These are phyloP conservation scores for Croton laevigatus DNA, from an alignment of 441 rosid species.

Conservation along the genomic window DNA sequence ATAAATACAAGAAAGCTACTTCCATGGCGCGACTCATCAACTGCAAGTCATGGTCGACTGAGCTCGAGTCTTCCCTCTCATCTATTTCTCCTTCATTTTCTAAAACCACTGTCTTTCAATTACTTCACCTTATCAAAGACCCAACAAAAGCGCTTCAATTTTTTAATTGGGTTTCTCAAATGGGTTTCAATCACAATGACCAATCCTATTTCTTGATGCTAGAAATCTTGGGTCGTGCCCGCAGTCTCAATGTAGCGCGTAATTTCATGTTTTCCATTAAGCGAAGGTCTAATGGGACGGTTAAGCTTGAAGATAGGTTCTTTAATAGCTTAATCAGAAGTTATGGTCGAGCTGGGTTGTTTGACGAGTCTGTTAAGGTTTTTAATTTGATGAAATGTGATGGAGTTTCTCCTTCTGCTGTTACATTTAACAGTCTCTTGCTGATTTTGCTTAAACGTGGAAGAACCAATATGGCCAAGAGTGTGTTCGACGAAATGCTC, in stretches of 20 bases:
- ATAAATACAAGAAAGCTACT: slow-evolving; percentile 45
- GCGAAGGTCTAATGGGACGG: slow-evolving; percentile 50
- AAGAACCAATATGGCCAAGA: slow-evolving; percentile 60
- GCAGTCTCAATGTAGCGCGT: slow-evolving; percentile 69
- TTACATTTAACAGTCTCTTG: slow-evolving; percentile 68
- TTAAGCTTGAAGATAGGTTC: slow-evolving; percentile 58
- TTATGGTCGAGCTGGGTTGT: slow-evolving; percentile 29
- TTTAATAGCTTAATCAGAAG: slow-evolving; percentile 28
- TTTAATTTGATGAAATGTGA: slow-evolving; percentile 59
- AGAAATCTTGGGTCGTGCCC: slow-evolving; percentile 55
- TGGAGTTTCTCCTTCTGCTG: slow-evolving; percentile 65
- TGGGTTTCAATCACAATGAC: slow-evolving; percentile 45
- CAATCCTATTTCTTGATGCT: slow-evolving; percentile 65
- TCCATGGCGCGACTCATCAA: slow-evolving; percentile 53
- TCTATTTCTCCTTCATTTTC: slow-evolving; percentile 44
- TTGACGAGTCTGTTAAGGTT: slow-evolving; percentile 65
- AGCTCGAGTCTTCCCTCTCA: slow-evolving; percentile 56
- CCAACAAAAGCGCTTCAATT: slow-evolving; percentile 55
- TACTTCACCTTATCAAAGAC: slow-evolving; percentile 47
- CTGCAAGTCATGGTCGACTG: slow-evolving; percentile 48
- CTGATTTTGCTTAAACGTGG: slow-evolving; percentile 64
- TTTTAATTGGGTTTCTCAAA: slow-evolving; percentile 52
- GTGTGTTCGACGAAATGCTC: slow-evolving; percentile 75
- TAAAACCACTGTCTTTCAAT: slow-evolving; percentile 49
- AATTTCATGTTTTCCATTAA: slow-evolving; percentile 68